Percentiles rank a stretch among this genome's conserved stretches.
phyloP scores from a whole-genome alignment of 2,329 filamentous ascomycete species.

The Colletotrichum plurivorum region DNA sequence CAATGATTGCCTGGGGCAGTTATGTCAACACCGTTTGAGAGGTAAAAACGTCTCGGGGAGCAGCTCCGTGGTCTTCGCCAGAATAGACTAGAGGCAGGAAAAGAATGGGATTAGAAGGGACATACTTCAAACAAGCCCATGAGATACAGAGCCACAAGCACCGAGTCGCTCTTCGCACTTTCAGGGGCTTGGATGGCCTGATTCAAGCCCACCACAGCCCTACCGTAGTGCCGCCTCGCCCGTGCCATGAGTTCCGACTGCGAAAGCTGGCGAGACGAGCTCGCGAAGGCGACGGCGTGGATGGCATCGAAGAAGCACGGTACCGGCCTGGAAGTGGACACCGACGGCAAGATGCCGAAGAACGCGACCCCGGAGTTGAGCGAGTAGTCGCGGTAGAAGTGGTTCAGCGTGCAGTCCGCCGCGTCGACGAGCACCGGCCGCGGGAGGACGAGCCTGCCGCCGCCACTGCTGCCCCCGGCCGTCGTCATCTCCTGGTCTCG shows the following conservation, averaged over 20 bases:
- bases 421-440: not conserved
- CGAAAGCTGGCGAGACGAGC: not conserved
- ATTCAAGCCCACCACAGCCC: not conserved
- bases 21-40: not conserved
- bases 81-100: not conserved
- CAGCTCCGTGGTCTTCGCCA: no score
- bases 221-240: not conserved
- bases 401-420: not conserved
- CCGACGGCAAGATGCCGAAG: not conserved
- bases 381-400: constrained; percentile 1
- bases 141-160: constrained; percentile 2
- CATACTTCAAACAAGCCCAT: constrained; percentile 13
- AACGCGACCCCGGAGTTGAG: not conserved
- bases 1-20: not conserved
- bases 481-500: not conserved
- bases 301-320: constrained; percentile 10
- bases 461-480: no score
- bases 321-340: constrained; percentile 39
- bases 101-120: not conserved
- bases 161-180: not conserved
- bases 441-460: not conserved
- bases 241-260: constrained; percentile 5
- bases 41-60: no score
- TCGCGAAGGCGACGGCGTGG: constrained; percentile 7
- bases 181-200: not conserved